Conservation (phyloP, 352 stramenopile species). For the Pythium phragmiticola region DNA sequence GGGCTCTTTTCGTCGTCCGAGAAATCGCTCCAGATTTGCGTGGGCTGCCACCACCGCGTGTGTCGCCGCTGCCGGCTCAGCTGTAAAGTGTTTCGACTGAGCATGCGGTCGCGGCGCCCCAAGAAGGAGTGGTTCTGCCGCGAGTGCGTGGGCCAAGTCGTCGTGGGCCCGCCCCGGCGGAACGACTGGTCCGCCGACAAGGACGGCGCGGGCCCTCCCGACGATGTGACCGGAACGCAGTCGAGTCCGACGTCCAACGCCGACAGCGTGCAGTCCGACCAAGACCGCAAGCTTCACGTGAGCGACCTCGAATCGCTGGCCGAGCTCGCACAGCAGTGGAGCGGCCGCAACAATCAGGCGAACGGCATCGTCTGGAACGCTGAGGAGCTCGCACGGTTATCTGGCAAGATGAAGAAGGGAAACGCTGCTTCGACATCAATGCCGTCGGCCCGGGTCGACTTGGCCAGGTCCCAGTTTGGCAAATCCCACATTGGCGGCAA, state of each 20-base stretch:
- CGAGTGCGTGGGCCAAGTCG: constrained; percentile 53
- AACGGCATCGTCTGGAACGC: constrained; percentile 26
- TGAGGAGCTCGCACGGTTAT: constrained; percentile 26
- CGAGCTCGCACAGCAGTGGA: constrained; percentile 23
- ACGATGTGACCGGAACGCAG: not conserved
- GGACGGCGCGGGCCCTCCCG: not conserved
- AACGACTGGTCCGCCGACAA: constrained; percentile 31
- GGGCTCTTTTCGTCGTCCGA: constrained; percentile 33
- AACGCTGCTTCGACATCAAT: constrained; percentile 11
- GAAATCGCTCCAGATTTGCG: constrained; percentile 39
- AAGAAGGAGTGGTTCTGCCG: constrained; percentile 52
- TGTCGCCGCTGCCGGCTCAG: constrained; percentile 48
- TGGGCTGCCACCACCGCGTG: constrained; percentile 56
- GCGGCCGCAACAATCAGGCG: constrained; percentile 16
- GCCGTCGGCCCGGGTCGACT: not conserved
- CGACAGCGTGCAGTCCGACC: constrained; percentile 25
- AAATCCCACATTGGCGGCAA: too few species aligned
- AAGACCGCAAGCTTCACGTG: constrained; percentile 17
- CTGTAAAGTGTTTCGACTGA: constrained; percentile 50
- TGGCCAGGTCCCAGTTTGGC: too few species aligned
- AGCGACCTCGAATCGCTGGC: constrained; percentile 24
- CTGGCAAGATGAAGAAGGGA: constrained; percentile 12
- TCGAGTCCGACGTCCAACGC: constrained; percentile 17
- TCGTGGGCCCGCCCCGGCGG: constrained; percentile 26
- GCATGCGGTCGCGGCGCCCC: constrained; percentile 41